Conservation (phyloP, 495 filamentous ascomycete genomes). For the Talaromyces borbonicus region DNA sequence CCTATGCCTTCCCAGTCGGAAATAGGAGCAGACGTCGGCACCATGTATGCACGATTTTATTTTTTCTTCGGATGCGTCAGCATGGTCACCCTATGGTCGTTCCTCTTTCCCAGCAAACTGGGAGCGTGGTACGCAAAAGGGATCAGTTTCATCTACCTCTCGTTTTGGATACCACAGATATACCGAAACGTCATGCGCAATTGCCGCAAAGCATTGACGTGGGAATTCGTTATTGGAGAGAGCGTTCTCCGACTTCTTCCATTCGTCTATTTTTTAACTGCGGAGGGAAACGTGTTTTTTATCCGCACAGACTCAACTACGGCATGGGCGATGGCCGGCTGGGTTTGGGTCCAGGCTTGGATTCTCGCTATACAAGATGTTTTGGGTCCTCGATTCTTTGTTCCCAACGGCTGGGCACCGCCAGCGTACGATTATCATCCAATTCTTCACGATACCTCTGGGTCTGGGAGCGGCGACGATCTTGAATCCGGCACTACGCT, state of each 20-base stretch:
- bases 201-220: slow-evolving; percentile 75
- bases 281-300: slow-evolving; percentile 66
- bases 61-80: slow-evolving; percentile 58
- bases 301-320: slow-evolving; percentile 57
- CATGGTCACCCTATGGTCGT: slow-evolving; percentile 65
- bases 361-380: slow-evolving; percentile 68
- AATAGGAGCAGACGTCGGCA: slow-evolving; percentile 48
- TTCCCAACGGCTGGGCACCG: slow-evolving; percentile 59
- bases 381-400: slow-evolving; percentile 72
- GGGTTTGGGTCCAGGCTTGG: slow-evolving; percentile 91
- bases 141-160: slow-evolving; percentile 64
- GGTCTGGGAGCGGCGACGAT: slow-evolving; percentile 41
- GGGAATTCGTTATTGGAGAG: slow-evolving; percentile 82
- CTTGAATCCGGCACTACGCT: slow-evolving; percentile 58
- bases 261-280: slow-evolving; percentile 71
- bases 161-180: slow-evolving; percentile 88
- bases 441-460: slow-evolving; percentile 55
- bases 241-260: slow-evolving; percentile 67
- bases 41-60: slow-evolving; percentile 74
- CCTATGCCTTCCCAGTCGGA: slow-evolving; percentile 24
- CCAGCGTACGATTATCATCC: slow-evolving; percentile 96
- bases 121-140: slow-evolving; percentile 62
- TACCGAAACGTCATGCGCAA: slow-evolving; percentile 84
- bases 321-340: slow-evolving; percentile 54
- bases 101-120: slow-evolving; percentile 60